Evolutionary conservation across 192 early-diverging fungal genomes (phyloP).

Genomic region (Helicostylum pulchrum): DNA sequence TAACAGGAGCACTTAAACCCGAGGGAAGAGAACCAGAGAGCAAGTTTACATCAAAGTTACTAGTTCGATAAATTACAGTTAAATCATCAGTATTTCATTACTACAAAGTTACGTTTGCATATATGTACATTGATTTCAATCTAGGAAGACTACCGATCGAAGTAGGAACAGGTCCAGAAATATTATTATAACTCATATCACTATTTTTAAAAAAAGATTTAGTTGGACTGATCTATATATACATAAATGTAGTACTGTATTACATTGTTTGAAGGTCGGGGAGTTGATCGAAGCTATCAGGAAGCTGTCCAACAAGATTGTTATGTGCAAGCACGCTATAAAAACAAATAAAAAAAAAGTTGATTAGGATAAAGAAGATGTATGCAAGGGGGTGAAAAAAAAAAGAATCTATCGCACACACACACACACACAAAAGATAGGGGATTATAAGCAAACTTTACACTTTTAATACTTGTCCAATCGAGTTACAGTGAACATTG

Average conservation of each 20-base stretch:
- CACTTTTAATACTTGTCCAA: slow-evolving; percentile 30
- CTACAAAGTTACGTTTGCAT: background rate
- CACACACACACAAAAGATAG: background rate
- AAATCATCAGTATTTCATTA: background rate
- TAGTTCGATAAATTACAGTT: background rate
- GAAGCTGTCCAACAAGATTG: slow-evolving; percentile 28
- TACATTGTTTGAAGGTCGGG: slow-evolving; percentile 28
- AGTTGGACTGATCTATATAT: background rate
- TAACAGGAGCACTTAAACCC: background rate
- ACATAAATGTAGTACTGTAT: background rate
- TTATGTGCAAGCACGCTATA: slow-evolving; percentile 26
- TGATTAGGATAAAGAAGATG: background rate
- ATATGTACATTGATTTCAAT: background rate
- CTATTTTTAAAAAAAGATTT: background rate
- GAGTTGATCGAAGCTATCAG: slow-evolving; percentile 25
- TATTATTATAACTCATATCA: background rate
- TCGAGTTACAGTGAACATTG: slow-evolving; percentile 24
- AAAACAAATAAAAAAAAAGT: background rate
- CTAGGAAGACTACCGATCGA: background rate
- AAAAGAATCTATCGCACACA: background rate
- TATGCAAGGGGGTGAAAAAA: background rate
- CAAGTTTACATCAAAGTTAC: background rate
- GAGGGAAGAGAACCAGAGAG: slow-evolving; percentile 2
- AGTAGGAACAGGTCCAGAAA: background rate
- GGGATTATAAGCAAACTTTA: background rate